Evolutionary conservation across 2,329 filamentous ascomycete species (phyloP).

Genomic region (Diaporthe batatas): DNA sequence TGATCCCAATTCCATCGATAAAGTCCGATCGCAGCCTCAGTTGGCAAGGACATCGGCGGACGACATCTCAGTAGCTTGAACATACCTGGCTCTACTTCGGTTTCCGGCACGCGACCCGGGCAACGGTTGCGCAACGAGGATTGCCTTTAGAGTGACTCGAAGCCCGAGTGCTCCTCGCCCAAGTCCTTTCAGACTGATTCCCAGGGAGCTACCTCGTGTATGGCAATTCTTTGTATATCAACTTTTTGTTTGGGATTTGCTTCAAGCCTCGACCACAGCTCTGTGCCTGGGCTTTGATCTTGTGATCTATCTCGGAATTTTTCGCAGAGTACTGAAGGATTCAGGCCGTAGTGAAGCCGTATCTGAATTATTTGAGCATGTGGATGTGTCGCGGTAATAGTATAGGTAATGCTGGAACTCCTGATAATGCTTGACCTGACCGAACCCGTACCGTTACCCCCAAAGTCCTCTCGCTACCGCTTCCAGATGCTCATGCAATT

Average conservation of each 20-base stretch:
- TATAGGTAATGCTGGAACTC: conserved; percentile 9
- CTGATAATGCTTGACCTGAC: conserved; percentile 8
- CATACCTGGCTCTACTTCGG: neutral
- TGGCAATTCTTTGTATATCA: neutral
- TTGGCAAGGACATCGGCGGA: neutral
- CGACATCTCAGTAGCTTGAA: neutral
- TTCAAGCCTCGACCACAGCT: neutral
- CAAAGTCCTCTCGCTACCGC: conserved; percentile 10
- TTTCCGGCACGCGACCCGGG: neutral
- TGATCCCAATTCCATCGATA: neutral
- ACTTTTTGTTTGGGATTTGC: neutral
- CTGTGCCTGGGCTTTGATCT: neutral
- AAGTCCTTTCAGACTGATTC: neutral
- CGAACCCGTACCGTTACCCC: neutral
- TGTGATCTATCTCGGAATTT: neutral
- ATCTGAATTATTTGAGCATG: neutral
- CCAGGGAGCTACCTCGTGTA: neutral
- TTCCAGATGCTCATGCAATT: conserved; percentile 4
- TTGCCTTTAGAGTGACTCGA: neutral
- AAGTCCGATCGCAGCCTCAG: neutral
- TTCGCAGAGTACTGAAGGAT: neutral
- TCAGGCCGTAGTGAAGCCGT: neutral
- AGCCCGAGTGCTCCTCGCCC: neutral
- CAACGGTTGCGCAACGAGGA: neutral
- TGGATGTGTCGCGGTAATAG: neutral